Base-by-base conservation (phyloP, 2,329 filamentous ascomycete genomes). In the Beauveria caledonica region DNA sequence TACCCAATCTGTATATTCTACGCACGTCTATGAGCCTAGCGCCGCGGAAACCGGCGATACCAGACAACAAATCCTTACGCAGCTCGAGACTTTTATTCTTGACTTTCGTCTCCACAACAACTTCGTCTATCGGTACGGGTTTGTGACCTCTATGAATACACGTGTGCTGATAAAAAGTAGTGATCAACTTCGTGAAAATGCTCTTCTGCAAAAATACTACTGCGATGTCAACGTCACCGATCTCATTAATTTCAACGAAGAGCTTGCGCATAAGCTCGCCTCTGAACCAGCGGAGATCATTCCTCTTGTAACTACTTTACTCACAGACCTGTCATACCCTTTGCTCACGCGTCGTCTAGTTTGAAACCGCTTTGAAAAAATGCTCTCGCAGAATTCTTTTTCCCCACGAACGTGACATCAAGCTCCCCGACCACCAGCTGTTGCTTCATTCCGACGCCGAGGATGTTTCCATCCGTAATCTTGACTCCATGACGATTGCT, bases 171-270 rank as follows among this genome's bases (percentile, higher is more conserved):
- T 15, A 21, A 94, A 82, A 92, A 97, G 69, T 2, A 54, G 94
- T 83, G 93, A 97, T 69, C 94, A 97, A 76, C 84, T 99, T 62
- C 86, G 90, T 68, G 92, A 97, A 71, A 99, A 99, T 77, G 92
- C 94, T 8, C 83, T 97, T 1, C 81, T 96, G 46, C 94, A 96
- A 72, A 92, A 92, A 68, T 97, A 92, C 77, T 97, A 88, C 74
- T 97, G 94, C 78, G 93, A 99, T 73, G 85, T 99, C 71, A 92
- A 99, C 72, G 90, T 99, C 67, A 90, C 89, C 63, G 93, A 99
- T 72, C 78, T 99, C 62, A 97, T 97, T 73, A 94, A 89, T 63
- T 97, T 92, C 77, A 94, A 96, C 70, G 93, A 97, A 75, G 92
- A 97, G 73, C 81, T 99, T 62, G 94, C 93, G 29, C 90, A 97